These are phyloP conservation scores for Tetrapisispora namnaoensis DNA, from an alignment of 805 yeast species.

Conservation along the genomic window DNA sequence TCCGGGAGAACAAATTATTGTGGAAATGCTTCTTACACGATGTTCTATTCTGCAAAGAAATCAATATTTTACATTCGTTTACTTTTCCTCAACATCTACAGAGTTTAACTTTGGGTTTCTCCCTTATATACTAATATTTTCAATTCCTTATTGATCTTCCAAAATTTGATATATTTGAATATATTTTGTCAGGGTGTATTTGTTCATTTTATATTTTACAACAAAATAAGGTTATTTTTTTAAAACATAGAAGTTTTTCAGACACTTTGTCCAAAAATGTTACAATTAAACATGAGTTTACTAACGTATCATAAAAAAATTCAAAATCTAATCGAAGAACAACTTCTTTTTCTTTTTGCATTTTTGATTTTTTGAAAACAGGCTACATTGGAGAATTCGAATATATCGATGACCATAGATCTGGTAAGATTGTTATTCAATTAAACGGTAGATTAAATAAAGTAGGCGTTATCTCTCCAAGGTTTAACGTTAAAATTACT, in stretches of 20 bases:
- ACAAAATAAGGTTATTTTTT: conserved; percentile 2
- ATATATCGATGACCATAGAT: conserved; percentile 97
- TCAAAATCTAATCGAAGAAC: background rate
- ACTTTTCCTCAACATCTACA: conserved; percentile 52
- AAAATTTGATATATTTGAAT: conserved; percentile 2
- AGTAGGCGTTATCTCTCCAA: conserved; percentile 97
- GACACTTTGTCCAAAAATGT: background rate
- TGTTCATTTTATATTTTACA: background rate
- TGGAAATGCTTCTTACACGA: conserved; percentile 64
- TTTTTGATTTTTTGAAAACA: conserved; percentile 3
- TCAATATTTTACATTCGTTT: conserved; percentile 41
- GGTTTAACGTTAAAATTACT: conserved; percentile 90
- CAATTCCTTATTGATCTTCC: background rate
- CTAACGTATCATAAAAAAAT: background rate
- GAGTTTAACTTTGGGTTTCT: background rate
- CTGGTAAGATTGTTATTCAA: conserved; percentile 94
- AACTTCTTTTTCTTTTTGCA: background rate
- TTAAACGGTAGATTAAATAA: conserved; percentile 96
- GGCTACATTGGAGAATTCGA: conserved; percentile 95
- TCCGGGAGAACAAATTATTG: conserved; percentile 64
- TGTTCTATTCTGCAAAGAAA: conserved; percentile 22
- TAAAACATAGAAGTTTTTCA: background rate
- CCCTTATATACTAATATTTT: background rate
- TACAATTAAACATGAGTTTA: background rate
- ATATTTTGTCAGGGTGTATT: background rate